Percentiles rank a stretch among this genome's conserved stretches.
phyloP scores from a whole-genome alignment of 495 filamentous ascomycete species.

The Neurospora sp. region DNA sequence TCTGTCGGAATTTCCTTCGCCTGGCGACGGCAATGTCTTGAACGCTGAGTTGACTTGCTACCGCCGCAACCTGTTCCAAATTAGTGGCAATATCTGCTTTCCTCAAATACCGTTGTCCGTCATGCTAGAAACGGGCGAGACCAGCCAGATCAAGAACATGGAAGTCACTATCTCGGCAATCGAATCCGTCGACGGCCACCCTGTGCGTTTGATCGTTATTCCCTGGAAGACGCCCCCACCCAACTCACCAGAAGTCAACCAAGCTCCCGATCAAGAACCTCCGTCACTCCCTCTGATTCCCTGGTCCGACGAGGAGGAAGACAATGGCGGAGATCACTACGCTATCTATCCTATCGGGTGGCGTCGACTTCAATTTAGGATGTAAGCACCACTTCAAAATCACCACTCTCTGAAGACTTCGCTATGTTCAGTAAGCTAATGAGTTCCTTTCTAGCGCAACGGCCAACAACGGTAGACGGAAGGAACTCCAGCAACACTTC shows the following conservation, averaged over 20 bases:
- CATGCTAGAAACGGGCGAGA: conserved; percentile 67
- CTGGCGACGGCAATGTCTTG: conserved; percentile 51
- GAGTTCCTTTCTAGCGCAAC: conserved; percentile 33
- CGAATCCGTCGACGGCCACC: conserved; percentile 77
- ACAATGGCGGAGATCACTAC: conserved; percentile 50
- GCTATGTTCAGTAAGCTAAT: conserved; percentile 10
- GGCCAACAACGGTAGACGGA: conserved; percentile 62
- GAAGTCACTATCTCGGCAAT: conserved; percentile 83
- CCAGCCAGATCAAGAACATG: conserved; percentile 66
- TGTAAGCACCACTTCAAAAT: conserved; percentile 29
- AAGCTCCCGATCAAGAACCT: conserved; percentile 45
- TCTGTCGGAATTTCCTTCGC: conserved; percentile 73
- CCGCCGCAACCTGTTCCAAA: conserved; percentile 85
- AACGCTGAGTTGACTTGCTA: conserved; percentile 86
- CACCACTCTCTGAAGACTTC: background rate
- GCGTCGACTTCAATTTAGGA: conserved; percentile 83
- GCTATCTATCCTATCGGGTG: conserved; percentile 85
- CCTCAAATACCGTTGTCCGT: conserved; percentile 68
- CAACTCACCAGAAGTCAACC: conserved; percentile 49
- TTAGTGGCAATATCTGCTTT: conserved; percentile 74
- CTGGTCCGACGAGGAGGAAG: conserved; percentile 62
- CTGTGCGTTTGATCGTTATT: conserved; percentile 86
- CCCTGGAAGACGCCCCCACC: conserved; percentile 90
- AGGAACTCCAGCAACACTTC: conserved; percentile 77
- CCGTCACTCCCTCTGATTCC: conserved; percentile 63